phyloP scores from a whole-genome alignment of 2,329 filamentous ascomycete species.

The Tolypocladium pustulatum region DNA sequence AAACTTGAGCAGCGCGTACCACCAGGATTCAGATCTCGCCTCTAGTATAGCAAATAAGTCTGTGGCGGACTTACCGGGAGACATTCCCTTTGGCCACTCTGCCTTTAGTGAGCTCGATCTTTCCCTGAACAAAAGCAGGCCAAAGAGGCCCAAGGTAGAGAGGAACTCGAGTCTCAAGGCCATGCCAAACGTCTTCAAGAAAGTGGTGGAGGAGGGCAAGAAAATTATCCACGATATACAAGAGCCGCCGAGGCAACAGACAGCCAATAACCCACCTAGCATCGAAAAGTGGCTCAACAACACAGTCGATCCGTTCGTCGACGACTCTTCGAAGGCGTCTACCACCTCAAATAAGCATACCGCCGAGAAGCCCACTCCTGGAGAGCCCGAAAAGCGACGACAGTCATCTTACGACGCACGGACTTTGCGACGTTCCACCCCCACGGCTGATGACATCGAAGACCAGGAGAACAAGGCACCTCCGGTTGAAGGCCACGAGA shows the following conservation, averaged over 20 bases:
- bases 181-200: constrained; percentile 53
- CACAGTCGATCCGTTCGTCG: constrained; percentile 53
- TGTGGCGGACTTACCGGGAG: constrained; percentile 41
- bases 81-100: constrained; percentile 54
- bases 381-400: neutral
- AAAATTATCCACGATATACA: constrained; percentile 53
- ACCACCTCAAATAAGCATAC: neutral
- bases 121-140: constrained; percentile 31
- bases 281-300: constrained; percentile 57
- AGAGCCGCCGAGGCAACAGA: constrained; percentile 40
- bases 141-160: constrained; percentile 35
- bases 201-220: constrained; percentile 52
- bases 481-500: constrained; percentile 1
- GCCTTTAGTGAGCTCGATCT: constrained; percentile 57
- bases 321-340: constrained; percentile 14
- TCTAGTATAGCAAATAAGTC: constrained; percentile 36
- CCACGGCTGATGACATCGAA: constrained; percentile 1
- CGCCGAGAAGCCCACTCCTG: neutral
- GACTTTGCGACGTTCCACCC: neutral
- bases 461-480: constrained; percentile 2
- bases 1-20: constrained; percentile 12
- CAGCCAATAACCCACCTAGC: constrained; percentile 46
- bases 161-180: constrained; percentile 47
- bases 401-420: constrained; percentile 1
- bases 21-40: constrained; percentile 20